Base-by-base conservation (phyloP, 805 yeast species). In the Candida boleticola region DNA sequence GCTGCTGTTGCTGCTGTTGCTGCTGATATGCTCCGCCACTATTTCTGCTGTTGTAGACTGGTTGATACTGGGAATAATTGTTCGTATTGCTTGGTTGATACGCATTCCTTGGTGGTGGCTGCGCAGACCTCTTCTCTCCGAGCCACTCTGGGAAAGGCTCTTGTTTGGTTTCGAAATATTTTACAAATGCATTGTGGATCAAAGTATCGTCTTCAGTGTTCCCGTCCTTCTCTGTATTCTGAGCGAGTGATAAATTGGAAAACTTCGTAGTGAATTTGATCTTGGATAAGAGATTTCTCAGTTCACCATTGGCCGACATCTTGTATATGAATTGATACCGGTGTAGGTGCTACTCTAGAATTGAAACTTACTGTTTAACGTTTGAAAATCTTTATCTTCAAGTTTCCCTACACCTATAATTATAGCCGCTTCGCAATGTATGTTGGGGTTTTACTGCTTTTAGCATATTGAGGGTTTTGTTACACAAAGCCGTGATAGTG, bases 121-220 rank as follows among this genome's bases (percentile, higher is more conserved):
- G 13, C 25, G 19, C 5, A 7, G 27, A 36, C 35, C 2, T 31
- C 34, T 44, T 55, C 11, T 54, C 66, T 3, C 74, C 76, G 26
- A 70, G 56, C 76, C 76, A 70, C 22, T 68, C 74, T 19, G 76
- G 76, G 41, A 63, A 70, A n/a, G 64, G 60, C 37, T 57, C 54
- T 27, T 53, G 48, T 16, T 52, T 53, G 5, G 50, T 21, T 40
- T 68, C 71, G 41, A 55, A 70, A 49, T 63, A 66, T 39, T 60
- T 61, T 30, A 68, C 68, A 45, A 70, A 69, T 2, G 76, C 74
- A 45, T 65, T 61, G 55, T 70, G 74, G 47, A 70, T 62, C 41
- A 70, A 56, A 1, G 76, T 70, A 25, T 64, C 71, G 36, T 63
- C 63, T 29, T 61, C 69, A 2, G 59, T 43, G 38, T 43, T 40